Percentiles rank a stretch among this genome's conserved stretches.
Evolutionary conservation across 306 rosid genomes (phyloP).

Genomic region (Castanea sativa): DNA sequence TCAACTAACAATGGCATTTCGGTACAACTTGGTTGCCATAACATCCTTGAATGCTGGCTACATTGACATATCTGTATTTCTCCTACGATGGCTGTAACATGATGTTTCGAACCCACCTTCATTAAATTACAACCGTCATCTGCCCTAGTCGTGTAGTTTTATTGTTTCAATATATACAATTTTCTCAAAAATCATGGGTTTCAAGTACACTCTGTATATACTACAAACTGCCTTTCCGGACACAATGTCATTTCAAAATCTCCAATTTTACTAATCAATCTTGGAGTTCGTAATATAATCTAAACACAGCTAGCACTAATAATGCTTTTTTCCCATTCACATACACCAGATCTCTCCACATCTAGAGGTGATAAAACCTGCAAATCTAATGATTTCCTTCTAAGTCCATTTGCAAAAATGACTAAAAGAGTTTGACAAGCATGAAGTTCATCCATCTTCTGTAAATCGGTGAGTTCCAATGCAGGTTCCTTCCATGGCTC

Average conservation of each 20-base stretch:
- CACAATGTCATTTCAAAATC: neutral
- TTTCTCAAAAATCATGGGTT: neutral
- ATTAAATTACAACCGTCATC: too few species aligned
- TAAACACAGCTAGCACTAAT: slow-evolving; percentile 7
- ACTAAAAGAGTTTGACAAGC: slow-evolving; percentile 59
- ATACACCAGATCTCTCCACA: slow-evolving; percentile 43
- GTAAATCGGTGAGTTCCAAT: slow-evolving; percentile 36
- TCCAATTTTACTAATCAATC: neutral
- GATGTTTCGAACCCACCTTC: too few species aligned
- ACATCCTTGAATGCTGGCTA: too few species aligned
- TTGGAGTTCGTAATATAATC: neutral
- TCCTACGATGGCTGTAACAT: too few species aligned
- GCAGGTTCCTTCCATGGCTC: slow-evolving; percentile 63
- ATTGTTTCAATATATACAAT: neutral
- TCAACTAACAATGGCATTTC: too few species aligned
- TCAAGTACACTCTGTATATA: neutral
- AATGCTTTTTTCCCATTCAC: slow-evolving; percentile 67
- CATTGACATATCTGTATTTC: too few species aligned
- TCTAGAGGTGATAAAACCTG: slow-evolving; percentile 42
- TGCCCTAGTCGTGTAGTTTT: too few species aligned
- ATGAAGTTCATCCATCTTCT: slow-evolving; percentile 72
- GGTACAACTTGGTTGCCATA: too few species aligned
- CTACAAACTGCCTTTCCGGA: neutral
- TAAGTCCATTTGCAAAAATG: slow-evolving; percentile 49
- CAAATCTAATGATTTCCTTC: slow-evolving; percentile 42